phyloP scores from a whole-genome alignment of 257 asterid genomes.

The Solanum megistacrolobum region DNA sequence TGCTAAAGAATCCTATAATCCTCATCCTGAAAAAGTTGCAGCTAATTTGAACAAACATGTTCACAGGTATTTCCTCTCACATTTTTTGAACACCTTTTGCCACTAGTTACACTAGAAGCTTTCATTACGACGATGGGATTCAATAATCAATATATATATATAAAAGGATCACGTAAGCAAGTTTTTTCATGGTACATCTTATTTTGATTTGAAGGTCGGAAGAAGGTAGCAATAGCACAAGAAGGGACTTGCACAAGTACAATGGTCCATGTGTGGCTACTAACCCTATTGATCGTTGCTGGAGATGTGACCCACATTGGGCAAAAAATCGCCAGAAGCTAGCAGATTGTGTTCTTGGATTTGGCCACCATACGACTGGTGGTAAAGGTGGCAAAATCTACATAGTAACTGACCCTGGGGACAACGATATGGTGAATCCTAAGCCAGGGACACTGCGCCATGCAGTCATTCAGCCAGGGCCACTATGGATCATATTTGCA shows the following conservation, averaged over 20 bases:
- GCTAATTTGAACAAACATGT: slow-evolving; percentile 8
- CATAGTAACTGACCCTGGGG: slow-evolving; percentile 12
- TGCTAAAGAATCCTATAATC: slow-evolving; percentile 9
- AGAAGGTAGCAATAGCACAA: slow-evolving; percentile 9
- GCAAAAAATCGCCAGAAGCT: slow-evolving; percentile 10
- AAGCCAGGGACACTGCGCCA: slow-evolving; percentile 24
- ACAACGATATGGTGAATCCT: slow-evolving; percentile 11
- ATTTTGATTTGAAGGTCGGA: neutral
- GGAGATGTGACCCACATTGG: slow-evolving; percentile 28
- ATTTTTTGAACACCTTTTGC: neutral
- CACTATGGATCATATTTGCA: slow-evolving; percentile 20
- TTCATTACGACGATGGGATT: neutral
- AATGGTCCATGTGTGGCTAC: slow-evolving; percentile 15
- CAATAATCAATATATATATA: neutral
- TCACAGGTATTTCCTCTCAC: slow-evolving; percentile 1
- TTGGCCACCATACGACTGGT: slow-evolving; percentile 20
- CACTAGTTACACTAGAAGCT: neutral
- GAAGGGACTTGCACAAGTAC: slow-evolving; percentile 10
- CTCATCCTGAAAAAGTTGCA: slow-evolving; percentile 6
- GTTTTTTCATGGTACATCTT: neutral
- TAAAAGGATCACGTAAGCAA: neutral
- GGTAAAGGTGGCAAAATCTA: slow-evolving; percentile 22
- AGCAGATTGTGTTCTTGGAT: slow-evolving; percentile 23
- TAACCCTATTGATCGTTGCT: slow-evolving; percentile 25
- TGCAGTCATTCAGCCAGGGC: slow-evolving; percentile 15